Evolutionary conservation across 2,329 filamentous ascomycete genomes (phyloP).

Genomic region (Diaporthe sp.): DNA sequence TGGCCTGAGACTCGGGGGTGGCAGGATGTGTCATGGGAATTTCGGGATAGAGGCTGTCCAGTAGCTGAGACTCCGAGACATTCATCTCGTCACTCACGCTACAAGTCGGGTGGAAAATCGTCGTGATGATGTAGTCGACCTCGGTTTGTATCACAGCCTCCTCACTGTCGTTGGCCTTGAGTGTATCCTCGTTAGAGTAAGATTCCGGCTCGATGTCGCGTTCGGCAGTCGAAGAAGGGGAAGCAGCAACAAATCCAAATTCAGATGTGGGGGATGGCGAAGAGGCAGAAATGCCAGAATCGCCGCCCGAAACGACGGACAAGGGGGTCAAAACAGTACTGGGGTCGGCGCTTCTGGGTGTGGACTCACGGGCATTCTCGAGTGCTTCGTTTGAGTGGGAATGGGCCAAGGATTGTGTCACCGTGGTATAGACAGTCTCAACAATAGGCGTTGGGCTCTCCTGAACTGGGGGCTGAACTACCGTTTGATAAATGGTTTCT

Average conservation of each 20-base stretch:
- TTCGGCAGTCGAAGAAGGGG: conserved; percentile 18
- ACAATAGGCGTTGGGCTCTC: conserved; percentile 36
- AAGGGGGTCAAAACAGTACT: conserved; percentile 38
- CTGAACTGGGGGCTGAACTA: conserved; percentile 27
- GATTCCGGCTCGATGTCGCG: conserved; percentile 28
- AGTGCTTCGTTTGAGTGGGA: conserved; percentile 14
- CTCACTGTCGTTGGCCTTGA: conserved; percentile 36
- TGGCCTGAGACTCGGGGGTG: background rate
- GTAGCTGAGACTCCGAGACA: background rate
- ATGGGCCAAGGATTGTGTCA: conserved; percentile 37
- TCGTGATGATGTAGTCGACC: background rate
- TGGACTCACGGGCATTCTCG: conserved; percentile 38
- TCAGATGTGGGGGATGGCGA: background rate
- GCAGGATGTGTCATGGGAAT: background rate
- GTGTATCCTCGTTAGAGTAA: conserved; percentile 36
- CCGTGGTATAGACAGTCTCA: conserved; percentile 43
- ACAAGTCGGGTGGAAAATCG: background rate
- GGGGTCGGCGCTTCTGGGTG: conserved; percentile 37
- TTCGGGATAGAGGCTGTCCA: background rate
- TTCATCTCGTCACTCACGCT: background rate
- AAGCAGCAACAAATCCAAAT: conserved; percentile 34
- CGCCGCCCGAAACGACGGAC: conserved; percentile 10
- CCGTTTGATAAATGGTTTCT: conserved; percentile 36
- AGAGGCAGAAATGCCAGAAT: background rate
- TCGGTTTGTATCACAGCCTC: conserved; percentile 4